Evolutionary conservation across 2,329 filamentous ascomycete genomes (phyloP), one percentile per base, ranked within the genome.

Genomic region (Arthrobotrys sphaeroides): DNA sequence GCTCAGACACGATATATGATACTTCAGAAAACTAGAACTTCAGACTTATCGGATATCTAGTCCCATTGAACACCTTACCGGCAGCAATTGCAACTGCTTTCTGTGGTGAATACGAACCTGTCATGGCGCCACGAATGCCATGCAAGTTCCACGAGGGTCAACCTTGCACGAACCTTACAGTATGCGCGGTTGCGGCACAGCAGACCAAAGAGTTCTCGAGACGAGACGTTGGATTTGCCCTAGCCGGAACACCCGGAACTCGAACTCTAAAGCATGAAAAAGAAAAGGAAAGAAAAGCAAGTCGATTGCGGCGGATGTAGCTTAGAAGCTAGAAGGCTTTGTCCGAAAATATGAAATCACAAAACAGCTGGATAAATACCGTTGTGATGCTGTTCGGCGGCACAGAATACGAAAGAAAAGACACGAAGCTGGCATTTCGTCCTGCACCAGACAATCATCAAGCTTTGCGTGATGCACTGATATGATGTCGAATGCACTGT

Each of bases 331-430:
- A n/a, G n/a, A n/a, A n/a, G n/a, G n/a, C n/a, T n/a, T n/a, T n/a
- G n/a, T n/a, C n/a, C n/a, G n/a, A n/a, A n/a, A n/a, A n/a, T n/a
- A n/a, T n/a, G n/a, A n/a, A n/a, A n/a, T n/a, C n/a, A n/a, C n/a
- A n/a, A n/a, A n/a, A n/a, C n/a, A n/a, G n/a, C n/a, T n/a, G n/a
- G n/a, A n/a, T n/a, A n/a, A n/a, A n/a, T n/a, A n/a, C n/a, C n/a
- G n/a, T 33, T 10, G 28, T 33, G 1, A 33, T n/a, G 26, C 9
- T 7, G n/a, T 26, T 20, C 18, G 24, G 47, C 26, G 47, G 26
- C 47, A 51, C 47, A 31, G 47, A 51, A 51, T 51, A 51, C 47
- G 47, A 51, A 51, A 18, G 7, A 9, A 51, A 51, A 18, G 7
- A 9, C 3, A 31, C 2, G 24, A 31, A 20, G 26, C 47, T 20